A percentile compares a stretch with the other conserved stretches of the same genome.
Conservation (phyloP, 2,329 filamentous ascomycete genomes). For the Fusarium humuli region DNA sequence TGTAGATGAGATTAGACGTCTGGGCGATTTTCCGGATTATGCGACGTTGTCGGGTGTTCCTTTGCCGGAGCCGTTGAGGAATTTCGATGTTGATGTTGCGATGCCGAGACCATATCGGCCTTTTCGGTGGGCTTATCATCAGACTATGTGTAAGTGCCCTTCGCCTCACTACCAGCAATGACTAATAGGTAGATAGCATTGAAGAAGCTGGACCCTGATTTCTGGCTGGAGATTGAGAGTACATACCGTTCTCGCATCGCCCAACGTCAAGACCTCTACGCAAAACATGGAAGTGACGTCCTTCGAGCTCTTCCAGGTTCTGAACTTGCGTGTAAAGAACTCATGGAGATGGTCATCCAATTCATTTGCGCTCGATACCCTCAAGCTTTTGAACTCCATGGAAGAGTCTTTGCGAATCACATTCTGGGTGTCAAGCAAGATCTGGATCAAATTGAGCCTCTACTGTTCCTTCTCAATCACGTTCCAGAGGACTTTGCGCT, state of each 20-base stretch:
- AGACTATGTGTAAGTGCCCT: slow-evolving; percentile 80
- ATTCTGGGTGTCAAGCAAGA: slow-evolving; percentile 73
- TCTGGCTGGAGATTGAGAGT: slow-evolving; percentile 89
- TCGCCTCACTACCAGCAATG: accelerated
- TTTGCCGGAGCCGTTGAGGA: slow-evolving; percentile 69
- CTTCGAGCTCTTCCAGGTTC: slow-evolving; percentile 78
- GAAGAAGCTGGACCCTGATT: slow-evolving; percentile 81
- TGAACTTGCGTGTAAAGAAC: slow-evolving; percentile 82
- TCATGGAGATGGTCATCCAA: slow-evolving; percentile 88
- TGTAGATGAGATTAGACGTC: slow-evolving; percentile 72
- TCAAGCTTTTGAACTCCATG: slow-evolving; percentile 74
- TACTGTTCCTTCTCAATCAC: slow-evolving; percentile 79
- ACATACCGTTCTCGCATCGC: slow-evolving; percentile 76
- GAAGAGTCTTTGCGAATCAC: slow-evolving; percentile 72
- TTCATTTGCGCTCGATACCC: slow-evolving; percentile 85
- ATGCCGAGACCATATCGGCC: slow-evolving; percentile 81
- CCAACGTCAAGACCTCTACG: slow-evolving; percentile 74
- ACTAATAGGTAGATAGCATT: slow-evolving; percentile 67
- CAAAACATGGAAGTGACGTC: slow-evolving; percentile 71
- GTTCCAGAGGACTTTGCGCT: slow-evolving; percentile 88
- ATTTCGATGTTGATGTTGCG: slow-evolving; percentile 77
- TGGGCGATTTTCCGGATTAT: slow-evolving; percentile 86
- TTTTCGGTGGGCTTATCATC: slow-evolving; percentile 86
- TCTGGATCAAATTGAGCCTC: slow-evolving; percentile 70
- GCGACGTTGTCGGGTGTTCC: slow-evolving; percentile 79